These are phyloP conservation scores for Botrytis sinoallii DNA, from an alignment of 2,329 filamentous ascomycete species.

Conservation along the genomic window DNA sequence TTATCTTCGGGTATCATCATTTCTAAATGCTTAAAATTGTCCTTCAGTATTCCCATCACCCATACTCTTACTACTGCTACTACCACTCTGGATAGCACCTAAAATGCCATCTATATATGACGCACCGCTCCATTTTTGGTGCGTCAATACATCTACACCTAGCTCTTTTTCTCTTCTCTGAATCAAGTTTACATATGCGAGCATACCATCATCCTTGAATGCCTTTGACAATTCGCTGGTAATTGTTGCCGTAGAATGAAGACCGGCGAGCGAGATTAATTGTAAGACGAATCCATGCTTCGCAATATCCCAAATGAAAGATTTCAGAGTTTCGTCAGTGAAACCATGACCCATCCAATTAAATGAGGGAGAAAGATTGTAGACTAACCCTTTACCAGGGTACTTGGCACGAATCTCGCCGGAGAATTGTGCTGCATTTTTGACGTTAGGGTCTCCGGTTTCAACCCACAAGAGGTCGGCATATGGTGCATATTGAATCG, in stretches of 20 bases:
- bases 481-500: constrained; percentile 85
- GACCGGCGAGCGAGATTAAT: constrained; percentile 62
- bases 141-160: constrained; percentile 43
- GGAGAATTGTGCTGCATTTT: constrained; percentile 72
- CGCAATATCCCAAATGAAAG: constrained; percentile 95
- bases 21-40: constrained; percentile 46
- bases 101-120: constrained; percentile 84
- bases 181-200: constrained; percentile 93
- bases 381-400: constrained; percentile 86
- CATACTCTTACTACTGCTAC: constrained; percentile 87
- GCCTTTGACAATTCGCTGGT: constrained; percentile 71
- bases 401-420: constrained; percentile 66
- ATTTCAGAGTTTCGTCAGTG: constrained; percentile 74
- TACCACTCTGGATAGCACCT: constrained; percentile 87
- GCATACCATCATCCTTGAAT: constrained; percentile 92
- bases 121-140: constrained; percentile 57
- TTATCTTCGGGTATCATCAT: neutral
- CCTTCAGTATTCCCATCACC: constrained; percentile 89
- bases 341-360: constrained; percentile 99
- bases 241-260: constrained; percentile 63
- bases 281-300: constrained; percentile 76
- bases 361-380: constrained; percentile 95
- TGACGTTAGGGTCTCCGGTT: constrained; percentile 82
- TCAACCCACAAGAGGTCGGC: constrained; percentile 97
- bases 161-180: constrained; percentile 84